Conservation (phyloP, 495 filamentous ascomycete species). For the Talaromyces ruber region DNA sequence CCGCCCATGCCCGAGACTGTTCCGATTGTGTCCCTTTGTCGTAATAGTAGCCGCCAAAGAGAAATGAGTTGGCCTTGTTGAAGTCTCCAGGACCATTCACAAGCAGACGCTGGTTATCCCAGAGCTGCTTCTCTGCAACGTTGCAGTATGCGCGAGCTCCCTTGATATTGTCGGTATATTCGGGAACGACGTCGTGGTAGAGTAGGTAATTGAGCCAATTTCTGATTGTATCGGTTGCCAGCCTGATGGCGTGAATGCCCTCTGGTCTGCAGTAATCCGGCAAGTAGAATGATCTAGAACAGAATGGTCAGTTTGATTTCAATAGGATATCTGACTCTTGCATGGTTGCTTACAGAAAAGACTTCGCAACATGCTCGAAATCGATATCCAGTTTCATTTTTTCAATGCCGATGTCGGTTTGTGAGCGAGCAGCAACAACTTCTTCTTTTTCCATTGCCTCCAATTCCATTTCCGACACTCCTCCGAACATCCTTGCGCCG, state of each 20-base stretch:
- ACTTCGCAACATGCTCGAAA: slow-evolving; percentile 67
- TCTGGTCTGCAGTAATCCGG: slow-evolving; percentile 34
- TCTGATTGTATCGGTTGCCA: slow-evolving; percentile 52
- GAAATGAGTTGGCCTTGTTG: slow-evolving; percentile 56
- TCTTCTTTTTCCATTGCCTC: slow-evolving; percentile 52
- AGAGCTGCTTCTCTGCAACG: slow-evolving; percentile 56
- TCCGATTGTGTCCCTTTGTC: slow-evolving; percentile 17
- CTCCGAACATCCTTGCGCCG: slow-evolving; percentile 58
- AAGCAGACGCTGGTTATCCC: slow-evolving; percentile 40
- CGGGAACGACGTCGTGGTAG: slow-evolving; percentile 76
- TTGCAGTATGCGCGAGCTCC: slow-evolving; percentile 61
- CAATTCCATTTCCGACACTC: slow-evolving; percentile 42
- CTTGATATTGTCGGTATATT: slow-evolving; percentile 59
- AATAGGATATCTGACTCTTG: background rate
- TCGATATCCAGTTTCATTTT: slow-evolving; percentile 60
- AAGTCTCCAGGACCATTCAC: slow-evolving; percentile 60
- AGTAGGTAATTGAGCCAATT: slow-evolving; percentile 89
- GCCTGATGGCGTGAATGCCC: slow-evolving; percentile 38
- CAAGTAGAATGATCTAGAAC: slow-evolving; percentile 36
- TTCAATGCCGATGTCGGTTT: slow-evolving; percentile 18
- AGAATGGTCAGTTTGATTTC: background rate
- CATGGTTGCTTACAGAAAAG: slow-evolving; percentile 57
- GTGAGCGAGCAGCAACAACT: slow-evolving; percentile 39
- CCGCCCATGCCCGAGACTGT: slow-evolving; percentile 23
- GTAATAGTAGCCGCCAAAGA: slow-evolving; percentile 45